Percentiles rank a stretch among this genome's conserved stretches.
These are phyloP conservation scores for Barnettozyma botsteinii DNA, from an alignment of 805 yeast species.

Conservation along the genomic window DNA sequence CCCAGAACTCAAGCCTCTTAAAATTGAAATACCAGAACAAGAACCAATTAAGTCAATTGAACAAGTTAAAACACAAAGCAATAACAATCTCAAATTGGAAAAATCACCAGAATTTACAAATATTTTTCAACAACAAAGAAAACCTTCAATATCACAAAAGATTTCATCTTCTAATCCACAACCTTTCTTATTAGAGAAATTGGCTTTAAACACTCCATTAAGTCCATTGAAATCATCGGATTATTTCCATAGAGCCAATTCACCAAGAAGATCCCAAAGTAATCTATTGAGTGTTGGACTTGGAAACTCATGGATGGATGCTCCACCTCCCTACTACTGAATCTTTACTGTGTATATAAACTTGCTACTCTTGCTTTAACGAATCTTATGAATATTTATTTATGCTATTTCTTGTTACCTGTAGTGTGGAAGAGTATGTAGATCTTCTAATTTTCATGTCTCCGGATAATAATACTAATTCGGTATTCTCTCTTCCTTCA, in stretches of 20 bases:
- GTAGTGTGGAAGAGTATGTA: too few relatives aligned
- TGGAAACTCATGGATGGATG: slow-evolving; percentile 11
- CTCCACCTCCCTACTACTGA: slow-evolving; percentile 16
- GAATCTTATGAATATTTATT: too few relatives aligned
- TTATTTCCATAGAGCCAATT: slow-evolving; percentile 14
- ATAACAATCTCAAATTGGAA: neutral
- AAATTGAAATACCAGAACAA: too few relatives aligned
- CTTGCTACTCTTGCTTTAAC: too few relatives aligned
- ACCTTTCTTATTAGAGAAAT: slow-evolving; percentile 16
- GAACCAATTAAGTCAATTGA: neutral
- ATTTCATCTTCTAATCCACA: slow-evolving; percentile 2
- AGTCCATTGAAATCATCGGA: slow-evolving; percentile 15
- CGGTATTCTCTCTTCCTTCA: too few relatives aligned
- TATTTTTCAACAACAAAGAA: neutral
- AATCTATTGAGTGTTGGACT: slow-evolving; percentile 20
- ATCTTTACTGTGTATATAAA: too few relatives aligned
- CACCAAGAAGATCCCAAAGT: slow-evolving; percentile 25
- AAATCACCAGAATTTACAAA: neutral
- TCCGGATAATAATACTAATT: too few relatives aligned
- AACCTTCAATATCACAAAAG: neutral
- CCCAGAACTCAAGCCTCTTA: neutral
- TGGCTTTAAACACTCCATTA: slow-evolving; percentile 13
- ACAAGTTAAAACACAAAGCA: neutral
- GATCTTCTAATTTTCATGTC: too few relatives aligned
- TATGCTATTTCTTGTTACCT: too few relatives aligned